Percentiles rank a stretch among this genome's conserved stretches.
Conservation (phyloP, 768 basidiomycete genomes). For the Omphalotus guepiniiformis region DNA sequence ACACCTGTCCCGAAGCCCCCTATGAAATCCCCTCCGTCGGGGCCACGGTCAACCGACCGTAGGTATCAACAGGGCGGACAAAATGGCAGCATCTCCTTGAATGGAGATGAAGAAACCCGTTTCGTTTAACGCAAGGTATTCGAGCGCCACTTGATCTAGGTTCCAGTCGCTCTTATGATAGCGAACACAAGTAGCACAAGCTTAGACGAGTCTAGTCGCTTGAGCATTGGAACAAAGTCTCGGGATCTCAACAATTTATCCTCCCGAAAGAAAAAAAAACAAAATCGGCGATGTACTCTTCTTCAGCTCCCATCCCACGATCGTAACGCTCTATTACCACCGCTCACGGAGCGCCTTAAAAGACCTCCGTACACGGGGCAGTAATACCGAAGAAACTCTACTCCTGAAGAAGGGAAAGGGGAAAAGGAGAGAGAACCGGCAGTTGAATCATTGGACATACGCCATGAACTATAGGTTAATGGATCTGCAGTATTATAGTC, state of each 20-base stretch:
- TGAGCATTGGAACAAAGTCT: no score
- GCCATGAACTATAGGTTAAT: no score
- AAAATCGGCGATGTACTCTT: slow-evolving; percentile 35
- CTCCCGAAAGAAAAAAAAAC: no score
- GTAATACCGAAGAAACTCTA: no score
- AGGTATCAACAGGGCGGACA: slow-evolving; percentile 71
- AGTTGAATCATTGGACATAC: not conserved
- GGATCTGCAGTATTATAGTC: no score
- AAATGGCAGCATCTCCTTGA: slow-evolving; percentile 81
- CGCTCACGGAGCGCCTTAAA: slow-evolving; percentile 54
- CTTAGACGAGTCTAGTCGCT: no score
- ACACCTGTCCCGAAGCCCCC: slow-evolving; percentile 63
- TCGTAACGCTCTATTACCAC: slow-evolving; percentile 35
- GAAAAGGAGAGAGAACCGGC: no score
- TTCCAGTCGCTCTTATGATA: slow-evolving; percentile 17
- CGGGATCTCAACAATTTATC: no score
- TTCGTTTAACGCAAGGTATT: slow-evolving; percentile 59
- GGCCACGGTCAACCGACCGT: slow-evolving; percentile 62
- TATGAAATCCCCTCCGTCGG: slow-evolving; percentile 49
- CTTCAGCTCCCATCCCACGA: slow-evolving; percentile 40
- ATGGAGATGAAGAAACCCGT: slow-evolving; percentile 78
- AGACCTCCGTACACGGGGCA: slow-evolving; percentile 43
- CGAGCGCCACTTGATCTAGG: slow-evolving; percentile 17
- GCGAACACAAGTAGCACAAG: no score
- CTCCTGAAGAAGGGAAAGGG: slow-evolving; percentile 27